phyloP scores from a whole-genome alignment of 1,284 basidiomycete genomes.

The Ustilago curta region DNA sequence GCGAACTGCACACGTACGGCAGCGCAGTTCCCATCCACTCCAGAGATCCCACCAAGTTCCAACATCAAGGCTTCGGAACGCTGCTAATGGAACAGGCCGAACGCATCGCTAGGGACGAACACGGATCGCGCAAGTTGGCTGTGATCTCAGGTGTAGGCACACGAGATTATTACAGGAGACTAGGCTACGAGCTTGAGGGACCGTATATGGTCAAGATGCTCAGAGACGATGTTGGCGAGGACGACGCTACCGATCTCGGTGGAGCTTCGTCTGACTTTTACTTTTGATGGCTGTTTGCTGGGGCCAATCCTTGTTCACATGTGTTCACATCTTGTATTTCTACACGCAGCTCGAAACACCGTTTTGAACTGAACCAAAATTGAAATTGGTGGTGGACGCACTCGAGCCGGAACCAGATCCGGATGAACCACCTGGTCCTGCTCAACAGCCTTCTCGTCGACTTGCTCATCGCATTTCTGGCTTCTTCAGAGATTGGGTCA shows the following conservation, averaged over 20 bases:
- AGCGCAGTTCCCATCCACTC: slow-evolving; percentile 97
- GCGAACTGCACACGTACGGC: slow-evolving; percentile 98
- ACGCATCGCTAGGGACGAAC: slow-evolving; percentile 96
- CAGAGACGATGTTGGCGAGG: slow-evolving; percentile 37
- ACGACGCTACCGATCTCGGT: slow-evolving; percentile 8
- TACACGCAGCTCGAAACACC: too few relatives aligned
- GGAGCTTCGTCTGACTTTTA: slow-evolving; percentile 20
- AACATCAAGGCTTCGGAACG: slow-evolving; percentile 88
- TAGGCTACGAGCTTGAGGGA: slow-evolving; percentile 94
- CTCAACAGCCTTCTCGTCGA: too few relatives aligned
- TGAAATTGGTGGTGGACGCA: too few relatives aligned
- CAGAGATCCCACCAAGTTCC: slow-evolving; percentile 88
- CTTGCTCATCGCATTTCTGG: not conserved
- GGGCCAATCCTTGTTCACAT: not conserved
- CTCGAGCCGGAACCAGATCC: too few relatives aligned
- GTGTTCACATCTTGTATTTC: slow-evolving; percentile 29
- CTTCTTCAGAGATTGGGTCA: too few relatives aligned
- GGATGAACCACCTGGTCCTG: too few relatives aligned
- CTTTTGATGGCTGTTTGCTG: slow-evolving; percentile 19
- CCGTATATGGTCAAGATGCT: slow-evolving; percentile 74
- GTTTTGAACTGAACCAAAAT: too few relatives aligned
- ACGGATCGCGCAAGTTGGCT: slow-evolving; percentile 91
- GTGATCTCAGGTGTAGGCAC: slow-evolving; percentile 98
- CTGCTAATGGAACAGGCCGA: slow-evolving; percentile 99
- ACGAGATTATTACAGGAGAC: slow-evolving; percentile 89